A percentile compares a stretch with the other conserved stretches of the same genome.
phyloP scores from a whole-genome alignment of 192 early-diverging fungal species.

The Funneliformis mosseae region DNA sequence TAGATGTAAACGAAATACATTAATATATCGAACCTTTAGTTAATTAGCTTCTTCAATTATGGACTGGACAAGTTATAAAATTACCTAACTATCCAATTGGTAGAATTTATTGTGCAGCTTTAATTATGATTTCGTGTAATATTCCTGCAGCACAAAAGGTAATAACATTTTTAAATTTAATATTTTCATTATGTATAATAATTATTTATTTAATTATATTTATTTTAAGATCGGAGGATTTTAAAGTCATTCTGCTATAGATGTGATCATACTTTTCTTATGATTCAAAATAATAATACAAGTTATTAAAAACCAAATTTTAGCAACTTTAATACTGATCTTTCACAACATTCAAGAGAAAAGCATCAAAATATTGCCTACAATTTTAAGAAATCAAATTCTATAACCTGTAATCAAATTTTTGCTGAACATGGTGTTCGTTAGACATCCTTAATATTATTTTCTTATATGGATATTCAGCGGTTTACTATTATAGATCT shows the following conservation, averaged over 20 bases:
- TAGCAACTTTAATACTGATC: not conserved
- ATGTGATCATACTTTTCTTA: not conserved
- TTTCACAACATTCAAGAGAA: not conserved
- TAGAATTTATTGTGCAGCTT: not conserved
- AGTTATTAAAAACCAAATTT: not conserved
- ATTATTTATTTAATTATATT: too few relatives aligned
- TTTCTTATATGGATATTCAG: not conserved
- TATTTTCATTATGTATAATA: not conserved
- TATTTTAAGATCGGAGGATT: not conserved
- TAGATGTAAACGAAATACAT: not conserved
- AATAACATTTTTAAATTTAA: not conserved
- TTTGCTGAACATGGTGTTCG: not conserved
- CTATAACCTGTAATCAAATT: not conserved
- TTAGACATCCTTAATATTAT: not conserved
- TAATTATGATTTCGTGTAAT: not conserved
- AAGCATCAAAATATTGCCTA: not conserved
- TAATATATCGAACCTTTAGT: slow-evolving; percentile 11
- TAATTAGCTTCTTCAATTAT: slow-evolving; percentile 16
- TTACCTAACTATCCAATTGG: not conserved
- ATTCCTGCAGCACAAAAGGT: not conserved
- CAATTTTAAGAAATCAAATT: not conserved
- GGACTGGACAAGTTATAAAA: not conserved
- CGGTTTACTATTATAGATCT: not conserved
- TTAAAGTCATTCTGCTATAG: not conserved
- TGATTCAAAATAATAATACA: not conserved